Conservation (phyloP, 1,139 yeast genomes). For the Scheffersomyces quercinus region DNA sequence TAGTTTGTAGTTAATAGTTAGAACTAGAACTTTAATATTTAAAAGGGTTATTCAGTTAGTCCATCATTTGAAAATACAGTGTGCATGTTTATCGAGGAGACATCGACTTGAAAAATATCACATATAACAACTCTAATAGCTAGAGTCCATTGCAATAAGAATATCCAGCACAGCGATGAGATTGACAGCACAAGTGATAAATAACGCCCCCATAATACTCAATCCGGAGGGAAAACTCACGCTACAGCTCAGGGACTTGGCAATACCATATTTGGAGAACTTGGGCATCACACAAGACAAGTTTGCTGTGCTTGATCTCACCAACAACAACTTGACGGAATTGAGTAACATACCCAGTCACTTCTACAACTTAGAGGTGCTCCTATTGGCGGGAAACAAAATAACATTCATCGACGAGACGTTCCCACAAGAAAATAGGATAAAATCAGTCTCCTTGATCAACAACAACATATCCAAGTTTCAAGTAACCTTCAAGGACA, state of each 20-base stretch:
- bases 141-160: not conserved
- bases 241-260: conserved; percentile 35
- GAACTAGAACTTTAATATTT: too few relatives aligned
- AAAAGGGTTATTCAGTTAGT: too few relatives aligned
- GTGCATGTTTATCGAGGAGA: not conserved
- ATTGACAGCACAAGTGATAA: conserved; percentile 35
- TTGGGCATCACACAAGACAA: conserved; percentile 32
- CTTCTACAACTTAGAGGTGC: conserved; percentile 42
- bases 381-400: conserved; percentile 62
- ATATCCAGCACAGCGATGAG: conserved; percentile 24
- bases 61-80: not conserved
- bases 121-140: not conserved
- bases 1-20: too few relatives aligned
- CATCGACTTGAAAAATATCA: not conserved
- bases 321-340: conserved; percentile 62
- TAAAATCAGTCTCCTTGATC: conserved; percentile 48
- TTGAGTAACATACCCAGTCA: conserved; percentile 52
- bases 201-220: conserved; percentile 31
- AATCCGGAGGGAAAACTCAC: conserved; percentile 41
- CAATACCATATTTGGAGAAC: conserved; percentile 38
- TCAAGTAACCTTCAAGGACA: conserved; percentile 14
- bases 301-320: conserved; percentile 61
- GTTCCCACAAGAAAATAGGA: conserved; percentile 33
- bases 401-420: conserved; percentile 34
- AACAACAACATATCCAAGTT: conserved; percentile 51